phyloP scores from a whole-genome alignment of 1,284 basidiomycete species.

The Puccinia coronata region DNA sequence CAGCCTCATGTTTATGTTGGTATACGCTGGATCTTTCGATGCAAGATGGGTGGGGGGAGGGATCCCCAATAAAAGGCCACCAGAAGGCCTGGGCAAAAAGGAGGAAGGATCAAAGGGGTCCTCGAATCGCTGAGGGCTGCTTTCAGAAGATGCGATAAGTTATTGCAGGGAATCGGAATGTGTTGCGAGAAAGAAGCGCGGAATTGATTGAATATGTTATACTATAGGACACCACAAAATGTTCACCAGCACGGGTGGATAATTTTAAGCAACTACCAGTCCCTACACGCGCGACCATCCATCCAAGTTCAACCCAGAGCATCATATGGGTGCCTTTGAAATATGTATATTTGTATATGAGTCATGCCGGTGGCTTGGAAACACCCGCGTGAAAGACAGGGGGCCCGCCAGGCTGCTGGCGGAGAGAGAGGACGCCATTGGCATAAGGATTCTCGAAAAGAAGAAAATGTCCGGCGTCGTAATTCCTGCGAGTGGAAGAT shows the following conservation, averaged over 20 bases:
- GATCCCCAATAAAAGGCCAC: neutral
- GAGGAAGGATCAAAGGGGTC: neutral
- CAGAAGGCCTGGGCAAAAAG: neutral
- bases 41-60: neutral
- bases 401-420: neutral
- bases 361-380: no score
- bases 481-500: neutral
- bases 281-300: neutral
- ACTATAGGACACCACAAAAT: no score
- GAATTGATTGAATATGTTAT: no score
- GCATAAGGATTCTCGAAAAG: no score
- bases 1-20: neutral
- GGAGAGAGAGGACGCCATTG: neutral
- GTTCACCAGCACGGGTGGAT: neutral
- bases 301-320: neutral
- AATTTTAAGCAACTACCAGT: neutral
- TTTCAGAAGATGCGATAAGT: neutral
- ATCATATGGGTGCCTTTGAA: constrained; percentile 7
- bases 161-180: neutral
- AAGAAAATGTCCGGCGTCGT: neutral
- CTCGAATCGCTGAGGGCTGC: constrained; percentile 1
- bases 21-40: neutral
- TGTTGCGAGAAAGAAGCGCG: no score
- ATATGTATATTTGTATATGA: no score
- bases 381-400: constrained; percentile 5